A percentile compares a stretch with the other conserved stretches of the same genome.
phyloP scores from a whole-genome alignment of 163 green algal genomes.

The Scenedesmus sp. region DNA sequence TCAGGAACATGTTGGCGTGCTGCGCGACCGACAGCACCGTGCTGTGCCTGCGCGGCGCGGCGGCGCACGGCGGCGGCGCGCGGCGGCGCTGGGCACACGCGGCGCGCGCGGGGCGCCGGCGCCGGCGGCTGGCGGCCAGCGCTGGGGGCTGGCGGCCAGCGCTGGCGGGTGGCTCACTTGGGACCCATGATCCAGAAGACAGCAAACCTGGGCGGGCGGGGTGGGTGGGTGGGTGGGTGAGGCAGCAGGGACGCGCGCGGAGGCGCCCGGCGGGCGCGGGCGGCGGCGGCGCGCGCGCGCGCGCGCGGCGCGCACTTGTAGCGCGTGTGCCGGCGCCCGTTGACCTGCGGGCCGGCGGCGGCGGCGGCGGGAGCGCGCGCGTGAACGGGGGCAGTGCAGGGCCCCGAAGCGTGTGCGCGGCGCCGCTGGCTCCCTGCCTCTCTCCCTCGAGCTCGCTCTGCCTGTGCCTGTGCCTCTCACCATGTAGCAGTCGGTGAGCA shows the following conservation, averaged over 20 bases:
- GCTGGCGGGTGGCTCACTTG: too few relatives aligned
- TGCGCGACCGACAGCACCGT: constrained; percentile 17
- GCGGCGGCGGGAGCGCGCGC: too few relatives aligned
- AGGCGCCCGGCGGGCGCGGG: background rate
- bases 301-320: constrained; percentile 27
- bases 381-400: background rate
- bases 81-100: too few relatives aligned
- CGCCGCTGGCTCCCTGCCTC: too few relatives aligned
- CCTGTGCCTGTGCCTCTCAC: background rate
- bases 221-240: too few relatives aligned
- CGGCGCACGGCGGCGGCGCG: too few relatives aligned
- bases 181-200: constrained; percentile 22
- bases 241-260: background rate
- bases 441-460: too few relatives aligned
- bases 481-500: constrained; percentile 30
- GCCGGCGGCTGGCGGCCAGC: too few relatives aligned
- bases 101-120: too few relatives aligned
- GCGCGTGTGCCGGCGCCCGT: constrained; percentile 13
- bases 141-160: too few relatives aligned
- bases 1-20: constrained; percentile 41
- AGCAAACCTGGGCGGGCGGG: too few relatives aligned
- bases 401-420: background rate
- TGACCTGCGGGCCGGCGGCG: background rate
- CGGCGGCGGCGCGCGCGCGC: background rate
- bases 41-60: too few relatives aligned